phyloP scores from a whole-genome alignment of 1,284 basidiomycete species.

The Pholiota adiposa region DNA sequence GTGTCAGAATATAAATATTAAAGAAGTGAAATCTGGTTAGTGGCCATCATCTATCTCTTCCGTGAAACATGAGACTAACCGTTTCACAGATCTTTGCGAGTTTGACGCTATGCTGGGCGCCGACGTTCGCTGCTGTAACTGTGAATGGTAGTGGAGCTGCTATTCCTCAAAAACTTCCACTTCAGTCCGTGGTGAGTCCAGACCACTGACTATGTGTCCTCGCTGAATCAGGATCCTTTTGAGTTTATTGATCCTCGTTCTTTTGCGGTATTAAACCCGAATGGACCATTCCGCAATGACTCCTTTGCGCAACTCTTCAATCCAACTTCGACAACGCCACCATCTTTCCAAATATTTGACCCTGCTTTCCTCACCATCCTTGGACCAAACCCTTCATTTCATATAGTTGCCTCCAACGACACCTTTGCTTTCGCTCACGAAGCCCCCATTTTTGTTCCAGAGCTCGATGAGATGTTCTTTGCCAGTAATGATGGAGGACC shows the following conservation, averaged over 20 bases:
- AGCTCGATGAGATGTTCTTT: slow-evolving; percentile 64
- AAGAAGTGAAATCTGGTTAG: not conserved
- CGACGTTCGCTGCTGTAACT: not conserved
- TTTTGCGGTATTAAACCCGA: slow-evolving; percentile 47
- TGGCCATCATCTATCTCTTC: not conserved
- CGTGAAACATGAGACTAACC: not conserved
- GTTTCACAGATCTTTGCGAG: not conserved
- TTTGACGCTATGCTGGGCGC: not conserved
- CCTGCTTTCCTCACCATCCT: slow-evolving; percentile 61
- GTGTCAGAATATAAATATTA: not conserved
- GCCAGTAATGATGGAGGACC: slow-evolving; percentile 49
- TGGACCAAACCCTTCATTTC: slow-evolving; percentile 60
- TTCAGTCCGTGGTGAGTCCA: slow-evolving; percentile 37
- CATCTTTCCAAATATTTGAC: slow-evolving; percentile 76
- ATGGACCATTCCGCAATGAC: slow-evolving; percentile 42
- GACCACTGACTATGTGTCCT: slow-evolving; percentile 2
- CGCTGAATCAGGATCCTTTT: not conserved
- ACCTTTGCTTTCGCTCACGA: slow-evolving; percentile 77
- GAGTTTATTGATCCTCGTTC: slow-evolving; percentile 46
- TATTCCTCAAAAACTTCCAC: slow-evolving; percentile 25
- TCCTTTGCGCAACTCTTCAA: slow-evolving; percentile 46
- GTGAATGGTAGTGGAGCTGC: not conserved
- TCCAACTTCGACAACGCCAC: slow-evolving; percentile 46
- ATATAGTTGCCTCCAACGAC: slow-evolving; percentile 57
- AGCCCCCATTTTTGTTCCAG: slow-evolving; percentile 65